Base-by-base conservation (phyloP, 495 filamentous ascomycete genomes). In the Aspergillus ellipticus region DNA sequence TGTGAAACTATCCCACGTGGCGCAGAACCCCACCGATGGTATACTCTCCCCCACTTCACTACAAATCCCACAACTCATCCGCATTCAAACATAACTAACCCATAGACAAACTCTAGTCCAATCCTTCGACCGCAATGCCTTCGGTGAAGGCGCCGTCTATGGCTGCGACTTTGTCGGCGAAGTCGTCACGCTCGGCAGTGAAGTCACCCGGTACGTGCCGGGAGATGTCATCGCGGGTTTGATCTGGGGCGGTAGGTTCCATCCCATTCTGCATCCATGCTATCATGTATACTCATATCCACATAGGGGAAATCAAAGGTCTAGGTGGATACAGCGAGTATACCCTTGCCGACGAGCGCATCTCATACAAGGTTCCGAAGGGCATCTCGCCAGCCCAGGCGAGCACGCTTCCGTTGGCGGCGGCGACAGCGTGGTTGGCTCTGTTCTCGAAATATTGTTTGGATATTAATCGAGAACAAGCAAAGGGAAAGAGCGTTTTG, bases 141-240 rank as follows among this genome's bases (percentile, higher is more conserved):
- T 69, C 50, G 69, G 61, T 6, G 58, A 69, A n/a, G 67, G 63
- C 2, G 63, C 59, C 11, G 66, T 81, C 21, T 63, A 84, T 2
- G 82, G 82, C 22, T 66, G 64, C 54, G 83, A 86, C 55, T 70
- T 80, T 20, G 71, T 79, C 2, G 83, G 83, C 33, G 69, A 73
- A 4, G 68, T 86, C 15, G 67, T 64, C 8, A 72, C 70, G 17
- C 65, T 82, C n/a, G 83, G 83, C 20, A 51, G 60, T 2, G 56
- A 16, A 11, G 79, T 80, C 6, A 77, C 60, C 19, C 28, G 61
- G 2, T 72, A 80, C 61, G 65, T 71, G 21, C 48, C 56, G 0
- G 82, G 83, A n/a, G 65, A 69, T 58, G n/a, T 62, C 15, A 46
- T 66, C 1, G 71, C 64, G 2, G 66, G 57, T 15, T 43, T 71